Evolutionary conservation across 495 filamentous ascomycete genomes (phyloP), one percentile per base, ranked within the genome.

Genomic region (Penicillium taxi): DNA sequence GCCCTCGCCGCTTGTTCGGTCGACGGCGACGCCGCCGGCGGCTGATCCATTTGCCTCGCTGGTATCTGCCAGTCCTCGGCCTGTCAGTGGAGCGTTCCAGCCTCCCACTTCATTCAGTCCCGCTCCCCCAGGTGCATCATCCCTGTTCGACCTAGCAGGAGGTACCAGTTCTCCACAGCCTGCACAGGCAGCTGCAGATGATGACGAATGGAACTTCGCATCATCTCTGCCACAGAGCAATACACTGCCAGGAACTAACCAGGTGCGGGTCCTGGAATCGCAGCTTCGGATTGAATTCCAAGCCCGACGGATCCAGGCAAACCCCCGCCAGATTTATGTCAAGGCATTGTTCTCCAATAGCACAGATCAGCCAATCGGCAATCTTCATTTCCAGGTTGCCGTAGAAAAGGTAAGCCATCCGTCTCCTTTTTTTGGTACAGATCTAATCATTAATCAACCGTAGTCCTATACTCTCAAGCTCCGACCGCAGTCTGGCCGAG

Each of bases 161-260:
- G 44, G 45, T 9, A 34, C 44, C 3, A 39, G 37, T 28, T 35
- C 51, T 15, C 40, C 37, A 26, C 50, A 50, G 38, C 41, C 40
- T 13, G 49, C 60, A 33, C 45, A 59, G 41, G 55, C 61, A 21
- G 37, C 39, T 8, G 42, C 43, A 18, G 64, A 53, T 46, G 68
- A 80, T 35, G 91, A 98, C 44, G 91, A 98, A 48, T 98, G 91
- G 91, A 78, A 79, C 23, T 98, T 96, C 52, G 72, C 84, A 6
- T 96, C 91, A 4, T 84, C 91, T 0, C 65, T 96, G 2, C 88
- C 88, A 0, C 76, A 81, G 18, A 66, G 57, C 16, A 61, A 56
- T 21, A 44, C 60, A 1, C 58, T 75, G 1, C 69, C 73, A 8
- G 75, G 69, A 17, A 66, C 68, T 0, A 75, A 87, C 41, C 67